Evolutionary conservation across 805 yeast species (phyloP).

Genomic region (Dipodascus geniculatus): DNA sequence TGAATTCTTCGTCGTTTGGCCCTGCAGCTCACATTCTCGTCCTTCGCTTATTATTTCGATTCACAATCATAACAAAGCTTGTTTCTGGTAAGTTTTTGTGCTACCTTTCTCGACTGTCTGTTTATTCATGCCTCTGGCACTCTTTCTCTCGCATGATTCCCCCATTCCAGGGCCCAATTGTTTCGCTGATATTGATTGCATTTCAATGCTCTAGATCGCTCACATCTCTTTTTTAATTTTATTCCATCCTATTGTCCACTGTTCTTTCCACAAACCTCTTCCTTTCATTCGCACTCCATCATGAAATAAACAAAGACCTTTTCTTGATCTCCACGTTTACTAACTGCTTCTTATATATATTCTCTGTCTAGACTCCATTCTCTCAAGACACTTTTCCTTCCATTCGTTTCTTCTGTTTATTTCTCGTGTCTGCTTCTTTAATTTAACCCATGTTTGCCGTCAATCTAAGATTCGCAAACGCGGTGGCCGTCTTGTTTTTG

Average conservation of each 20-base stretch:
- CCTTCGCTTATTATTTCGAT: no score
- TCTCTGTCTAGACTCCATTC: not conserved
- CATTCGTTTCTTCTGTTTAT: not conserved
- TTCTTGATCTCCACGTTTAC: not conserved
- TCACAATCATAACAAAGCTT: no score
- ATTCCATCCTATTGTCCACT: not conserved
- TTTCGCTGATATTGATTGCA: conserved; percentile 1
- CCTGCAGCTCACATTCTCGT: no score
- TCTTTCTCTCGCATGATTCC: no score
- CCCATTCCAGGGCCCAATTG: no score
- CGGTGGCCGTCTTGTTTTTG: not conserved
- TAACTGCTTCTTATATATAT: not conserved
- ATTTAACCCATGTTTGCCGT: not conserved
- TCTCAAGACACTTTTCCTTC: not conserved
- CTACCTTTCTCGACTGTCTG: no score
- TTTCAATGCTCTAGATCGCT: conserved; percentile 1
- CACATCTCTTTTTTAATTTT: not conserved
- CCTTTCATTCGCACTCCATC: no score
- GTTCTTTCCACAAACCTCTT: not conserved
- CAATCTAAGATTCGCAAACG: not conserved
- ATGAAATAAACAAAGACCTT: no score
- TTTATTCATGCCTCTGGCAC: no score
- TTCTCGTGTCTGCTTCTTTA: not conserved
- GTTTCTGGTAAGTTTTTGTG: conserved; percentile 4
- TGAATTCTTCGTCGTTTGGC: no score